A percentile compares a stretch with the other conserved stretches of the same genome.
Conservation (phyloP, 2,329 filamentous ascomycete species). For the Cordyceps javanica region DNA sequence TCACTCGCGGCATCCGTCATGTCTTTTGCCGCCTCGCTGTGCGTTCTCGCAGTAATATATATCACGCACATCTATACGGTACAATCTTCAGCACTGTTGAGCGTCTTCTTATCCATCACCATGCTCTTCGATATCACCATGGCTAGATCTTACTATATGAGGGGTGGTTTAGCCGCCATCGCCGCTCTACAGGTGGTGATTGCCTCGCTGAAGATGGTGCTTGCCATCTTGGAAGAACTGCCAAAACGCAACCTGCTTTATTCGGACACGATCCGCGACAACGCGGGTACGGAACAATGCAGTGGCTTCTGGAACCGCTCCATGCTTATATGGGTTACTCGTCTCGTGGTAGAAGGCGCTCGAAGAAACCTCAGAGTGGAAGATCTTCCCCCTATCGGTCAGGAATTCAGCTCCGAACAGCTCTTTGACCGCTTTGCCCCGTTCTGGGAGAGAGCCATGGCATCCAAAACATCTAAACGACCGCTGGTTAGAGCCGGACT, state of each 20-base stretch:
- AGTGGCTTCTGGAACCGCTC: constrained; percentile 15
- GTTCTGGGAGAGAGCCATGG: background rate
- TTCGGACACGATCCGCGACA: constrained; percentile 1
- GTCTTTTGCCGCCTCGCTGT: constrained; percentile 22
- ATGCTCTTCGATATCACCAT: constrained; percentile 28
- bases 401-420: background rate
- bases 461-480: background rate
- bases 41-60: constrained; percentile 24
- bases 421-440: background rate
- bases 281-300: constrained; percentile 16
- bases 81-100: constrained; percentile 28
- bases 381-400: background rate
- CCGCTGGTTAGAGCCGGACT: background rate
- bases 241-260: constrained; percentile 19
- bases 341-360: background rate
- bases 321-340: background rate
- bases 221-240: constrained; percentile 26
- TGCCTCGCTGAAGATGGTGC: constrained; percentile 21
- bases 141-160: constrained; percentile 28
- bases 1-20: constrained; percentile 25
- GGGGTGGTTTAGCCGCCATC: constrained; percentile 19
- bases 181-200: constrained; percentile 22
- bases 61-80: constrained; percentile 27
- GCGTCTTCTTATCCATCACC: constrained; percentile 25
- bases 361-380: background rate